Evolutionary conservation across 768 basidiomycete genomes (phyloP).

Genomic region (Phallus indusiatus): DNA sequence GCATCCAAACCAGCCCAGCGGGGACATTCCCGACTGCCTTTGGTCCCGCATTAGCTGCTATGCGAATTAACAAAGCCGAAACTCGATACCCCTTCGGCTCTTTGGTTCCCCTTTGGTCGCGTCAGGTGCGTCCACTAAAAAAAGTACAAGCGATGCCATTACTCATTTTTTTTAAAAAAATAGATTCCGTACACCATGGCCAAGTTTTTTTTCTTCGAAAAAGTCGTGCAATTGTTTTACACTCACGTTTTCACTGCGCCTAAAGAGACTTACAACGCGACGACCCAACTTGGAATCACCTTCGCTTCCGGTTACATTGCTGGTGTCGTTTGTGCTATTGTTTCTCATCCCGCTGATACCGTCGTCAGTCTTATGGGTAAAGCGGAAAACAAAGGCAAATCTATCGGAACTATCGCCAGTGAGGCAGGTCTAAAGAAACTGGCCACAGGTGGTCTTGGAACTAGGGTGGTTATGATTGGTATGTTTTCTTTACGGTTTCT

Average conservation of each 20-base stretch:
- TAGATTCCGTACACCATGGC: conserved; percentile 99
- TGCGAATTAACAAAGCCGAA: conserved; percentile 55
- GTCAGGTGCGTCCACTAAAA: conserved; percentile 41
- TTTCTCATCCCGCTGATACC: conserved; percentile 94
- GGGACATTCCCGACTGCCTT: conserved; percentile 76
- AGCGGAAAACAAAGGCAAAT: conserved; percentile 75
- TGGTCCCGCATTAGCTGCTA: conserved; percentile 60
- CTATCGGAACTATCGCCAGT: conserved; percentile 53
- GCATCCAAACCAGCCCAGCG: conserved; percentile 68
- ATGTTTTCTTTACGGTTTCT: conserved; percentile 17
- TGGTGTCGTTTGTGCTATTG: conserved; percentile 91
- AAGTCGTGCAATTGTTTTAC: conserved; percentile 80
- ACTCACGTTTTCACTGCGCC: conserved; percentile 76
- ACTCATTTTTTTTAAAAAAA: neutral
- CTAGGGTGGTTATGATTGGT: conserved; percentile 82
- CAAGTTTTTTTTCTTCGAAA: conserved; percentile 96
- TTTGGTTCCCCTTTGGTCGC: conserved; percentile 78
- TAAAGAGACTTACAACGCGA: conserved; percentile 69
- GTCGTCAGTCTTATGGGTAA: conserved; percentile 92
- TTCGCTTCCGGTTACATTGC: conserved; percentile 89
- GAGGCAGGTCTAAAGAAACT: conserved; percentile 60
- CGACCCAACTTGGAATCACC: conserved; percentile 82
- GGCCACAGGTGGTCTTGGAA: conserved; percentile 80
- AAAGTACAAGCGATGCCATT: neutral
- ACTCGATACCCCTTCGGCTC: conserved; percentile 84